Percentiles rank a stretch among this genome's conserved stretches.
These are phyloP conservation scores for Zygosaccharomyces bisporus DNA, from an alignment of 805 yeast genomes.

Conservation along the genomic window DNA sequence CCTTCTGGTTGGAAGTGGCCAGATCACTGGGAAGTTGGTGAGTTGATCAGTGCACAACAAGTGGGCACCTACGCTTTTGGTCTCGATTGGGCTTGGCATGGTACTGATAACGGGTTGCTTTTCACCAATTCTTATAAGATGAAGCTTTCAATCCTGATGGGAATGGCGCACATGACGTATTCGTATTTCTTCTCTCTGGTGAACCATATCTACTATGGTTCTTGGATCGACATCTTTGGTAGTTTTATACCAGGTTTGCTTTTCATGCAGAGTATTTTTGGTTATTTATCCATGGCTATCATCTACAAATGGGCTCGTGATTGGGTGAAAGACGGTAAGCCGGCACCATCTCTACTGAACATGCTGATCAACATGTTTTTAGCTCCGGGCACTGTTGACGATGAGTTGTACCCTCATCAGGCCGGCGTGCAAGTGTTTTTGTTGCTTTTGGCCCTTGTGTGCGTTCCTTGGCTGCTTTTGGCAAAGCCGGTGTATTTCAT, in stretches of 20 bases:
- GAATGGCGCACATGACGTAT: conserved; percentile 70
- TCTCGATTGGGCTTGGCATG: conserved; percentile 74
- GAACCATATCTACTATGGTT: conserved; percentile 54
- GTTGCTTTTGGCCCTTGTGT: conserved; percentile 54
- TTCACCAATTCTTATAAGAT: conserved; percentile 73
- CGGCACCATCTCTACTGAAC: conserved; percentile 70
- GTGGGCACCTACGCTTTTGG: conserved; percentile 59
- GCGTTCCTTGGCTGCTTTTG: conserved; percentile 72
- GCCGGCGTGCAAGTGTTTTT: conserved; percentile 55
- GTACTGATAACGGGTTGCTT: conserved; percentile 66
- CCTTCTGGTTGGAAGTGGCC: conserved; percentile 71
- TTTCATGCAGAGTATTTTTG: conserved; percentile 74
- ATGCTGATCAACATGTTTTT: conserved; percentile 75
- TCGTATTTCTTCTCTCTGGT: conserved; percentile 65
- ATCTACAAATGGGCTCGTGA: conserved; percentile 72
- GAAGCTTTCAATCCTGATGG: conserved; percentile 74
- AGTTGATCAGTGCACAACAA: conserved; percentile 45
- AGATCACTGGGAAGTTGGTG: conserved; percentile 46
- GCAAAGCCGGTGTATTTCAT: conserved; percentile 57
- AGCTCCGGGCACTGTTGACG: conserved; percentile 67
- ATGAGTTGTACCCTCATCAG: conserved; percentile 63
- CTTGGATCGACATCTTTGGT: conserved; percentile 63
- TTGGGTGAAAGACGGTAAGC: conserved; percentile 58
- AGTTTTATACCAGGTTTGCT: conserved; percentile 70
- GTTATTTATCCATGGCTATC: conserved; percentile 62